Conservation (phyloP, 2,329 filamentous ascomycete genomes). For the Fusarium brevicatenulatum region DNA sequence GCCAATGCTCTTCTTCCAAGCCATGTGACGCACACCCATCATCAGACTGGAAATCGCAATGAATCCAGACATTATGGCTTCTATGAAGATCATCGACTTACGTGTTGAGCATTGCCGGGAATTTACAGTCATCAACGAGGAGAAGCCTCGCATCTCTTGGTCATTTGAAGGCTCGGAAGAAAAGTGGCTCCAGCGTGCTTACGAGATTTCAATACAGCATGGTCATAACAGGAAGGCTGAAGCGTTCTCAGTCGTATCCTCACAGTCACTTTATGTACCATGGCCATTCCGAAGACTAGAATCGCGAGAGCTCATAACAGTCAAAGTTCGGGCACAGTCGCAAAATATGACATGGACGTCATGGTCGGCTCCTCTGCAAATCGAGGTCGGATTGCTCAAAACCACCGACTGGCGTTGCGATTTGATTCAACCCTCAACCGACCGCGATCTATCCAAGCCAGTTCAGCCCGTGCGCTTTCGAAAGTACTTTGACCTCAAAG, state of each 20-base stretch:
- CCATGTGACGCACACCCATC: background rate
- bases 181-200: slow-evolving; percentile 56
- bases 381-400: background rate
- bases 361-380: background rate
- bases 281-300: slow-evolving; percentile 54
- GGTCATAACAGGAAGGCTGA: slow-evolving; percentile 1
- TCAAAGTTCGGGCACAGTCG: slow-evolving; percentile 49
- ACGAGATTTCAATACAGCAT: slow-evolving; percentile 54
- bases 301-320: slow-evolving; percentile 45
- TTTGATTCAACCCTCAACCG: background rate
- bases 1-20: background rate
- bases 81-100: background rate
- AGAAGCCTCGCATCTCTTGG: slow-evolving; percentile 58
- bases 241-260: slow-evolving; percentile 45
- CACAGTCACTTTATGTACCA: slow-evolving; percentile 53
- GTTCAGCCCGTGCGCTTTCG: background rate
- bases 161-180: slow-evolving; percentile 51
- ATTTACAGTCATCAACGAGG: slow-evolving; percentile 57
- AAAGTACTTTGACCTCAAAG: background rate
- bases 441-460: background rate
- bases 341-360: background rate
- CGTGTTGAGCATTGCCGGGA: slow-evolving; percentile 53
- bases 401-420: background rate
- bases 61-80: background rate
- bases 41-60: background rate